Conservation (phyloP, 192 early-diverging fungal genomes). For the Chytriomyces hyalinus region DNA sequence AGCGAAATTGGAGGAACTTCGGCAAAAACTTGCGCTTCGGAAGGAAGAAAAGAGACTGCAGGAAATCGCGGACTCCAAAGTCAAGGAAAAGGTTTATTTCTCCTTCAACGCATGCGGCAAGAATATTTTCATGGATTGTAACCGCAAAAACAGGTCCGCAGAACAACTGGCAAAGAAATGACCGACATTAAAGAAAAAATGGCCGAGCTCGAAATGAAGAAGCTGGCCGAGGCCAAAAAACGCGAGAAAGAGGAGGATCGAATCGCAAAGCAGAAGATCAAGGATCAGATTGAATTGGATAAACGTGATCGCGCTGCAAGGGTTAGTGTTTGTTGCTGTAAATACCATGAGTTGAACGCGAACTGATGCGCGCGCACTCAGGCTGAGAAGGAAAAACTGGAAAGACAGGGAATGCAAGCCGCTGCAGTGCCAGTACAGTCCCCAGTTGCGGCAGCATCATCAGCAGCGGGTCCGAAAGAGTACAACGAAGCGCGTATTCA, state of each 20-base stretch:
- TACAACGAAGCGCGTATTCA: conserved; percentile 79
- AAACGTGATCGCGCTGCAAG: conserved; percentile 72
- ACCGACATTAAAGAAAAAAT: conserved; percentile 69
- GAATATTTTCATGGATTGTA: no score
- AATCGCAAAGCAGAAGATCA: conserved; percentile 74
- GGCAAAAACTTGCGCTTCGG: conserved; percentile 65
- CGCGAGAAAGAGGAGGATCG: conserved; percentile 81
- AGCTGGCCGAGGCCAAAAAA: conserved; percentile 69
- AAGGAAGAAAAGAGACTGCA: conserved; percentile 61
- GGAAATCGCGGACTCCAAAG: conserved; percentile 48
- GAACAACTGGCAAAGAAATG: conserved; percentile 76
- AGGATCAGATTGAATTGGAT: conserved; percentile 80
- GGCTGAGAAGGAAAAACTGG: conserved; percentile 45
- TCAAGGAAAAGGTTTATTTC: conserved; percentile 9
- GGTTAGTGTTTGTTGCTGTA: conserved; percentile 45
- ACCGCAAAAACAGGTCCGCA: conserved; percentile 32
- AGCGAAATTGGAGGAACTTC: conserved; percentile 72
- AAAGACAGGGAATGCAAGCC: conserved; percentile 36
- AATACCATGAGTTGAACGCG: no score
- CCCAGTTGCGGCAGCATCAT: conserved; percentile 41
- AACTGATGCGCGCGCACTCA: conserved; percentile 1
- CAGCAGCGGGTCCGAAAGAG: conserved; percentile 55
- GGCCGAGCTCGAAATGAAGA: conserved; percentile 77
- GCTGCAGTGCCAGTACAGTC: conserved; percentile 36
- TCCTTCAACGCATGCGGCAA: no score